Evolutionary conservation across 2,329 filamentous ascomycete genomes (phyloP).

Genomic region (Eutypella sp.): DNA sequence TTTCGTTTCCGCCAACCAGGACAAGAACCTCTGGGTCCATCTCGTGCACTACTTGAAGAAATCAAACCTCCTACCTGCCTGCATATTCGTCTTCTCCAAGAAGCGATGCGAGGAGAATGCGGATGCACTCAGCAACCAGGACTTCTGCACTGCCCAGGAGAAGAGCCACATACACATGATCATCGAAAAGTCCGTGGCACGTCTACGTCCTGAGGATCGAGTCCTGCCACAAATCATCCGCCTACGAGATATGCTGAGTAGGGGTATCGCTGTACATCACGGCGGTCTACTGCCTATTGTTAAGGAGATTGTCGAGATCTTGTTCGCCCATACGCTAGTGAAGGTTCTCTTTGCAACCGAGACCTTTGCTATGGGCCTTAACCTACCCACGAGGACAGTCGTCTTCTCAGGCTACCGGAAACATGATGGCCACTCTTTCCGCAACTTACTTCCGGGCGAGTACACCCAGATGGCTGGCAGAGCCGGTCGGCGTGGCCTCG

Average conservation of each 20-base stretch:
- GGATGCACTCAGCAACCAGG: slow-evolving; percentile 88
- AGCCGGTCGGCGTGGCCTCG: slow-evolving; percentile 86
- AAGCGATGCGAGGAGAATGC: slow-evolving; percentile 97
- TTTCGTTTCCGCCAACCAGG: slow-evolving; percentile 83
- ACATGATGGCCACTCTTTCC: slow-evolving; percentile 87
- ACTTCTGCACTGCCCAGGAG: slow-evolving; percentile 88
- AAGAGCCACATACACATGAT: slow-evolving; percentile 98
- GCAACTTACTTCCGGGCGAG: slow-evolving; percentile 87
- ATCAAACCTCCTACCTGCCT: slow-evolving; percentile 79
- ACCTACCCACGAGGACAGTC: slow-evolving; percentile 90
- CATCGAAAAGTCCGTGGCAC: slow-evolving; percentile 88
- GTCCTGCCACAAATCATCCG: slow-evolving; percentile 87
- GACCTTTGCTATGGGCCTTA: slow-evolving; percentile 97
- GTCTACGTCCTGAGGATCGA: slow-evolving; percentile 85
- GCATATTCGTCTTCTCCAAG: slow-evolving; percentile 98
- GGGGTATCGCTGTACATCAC: slow-evolving; percentile 94
- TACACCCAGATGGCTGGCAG: slow-evolving; percentile 99
- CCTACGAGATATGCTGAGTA: slow-evolving; percentile 74
- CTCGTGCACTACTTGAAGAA: slow-evolving; percentile 88
- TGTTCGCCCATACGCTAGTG: slow-evolving; percentile 91
- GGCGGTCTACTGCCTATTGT: slow-evolving; percentile 92
- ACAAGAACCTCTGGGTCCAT: slow-evolving; percentile 95
- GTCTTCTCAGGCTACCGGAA: slow-evolving; percentile 97
- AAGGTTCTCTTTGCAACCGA: slow-evolving; percentile 97
- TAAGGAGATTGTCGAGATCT: slow-evolving; percentile 94